Percentiles rank a stretch among this genome's conserved stretches.
Evolutionary conservation across 768 basidiomycete genomes (phyloP).

Genomic region (Auricularia auricula-judae): DNA sequence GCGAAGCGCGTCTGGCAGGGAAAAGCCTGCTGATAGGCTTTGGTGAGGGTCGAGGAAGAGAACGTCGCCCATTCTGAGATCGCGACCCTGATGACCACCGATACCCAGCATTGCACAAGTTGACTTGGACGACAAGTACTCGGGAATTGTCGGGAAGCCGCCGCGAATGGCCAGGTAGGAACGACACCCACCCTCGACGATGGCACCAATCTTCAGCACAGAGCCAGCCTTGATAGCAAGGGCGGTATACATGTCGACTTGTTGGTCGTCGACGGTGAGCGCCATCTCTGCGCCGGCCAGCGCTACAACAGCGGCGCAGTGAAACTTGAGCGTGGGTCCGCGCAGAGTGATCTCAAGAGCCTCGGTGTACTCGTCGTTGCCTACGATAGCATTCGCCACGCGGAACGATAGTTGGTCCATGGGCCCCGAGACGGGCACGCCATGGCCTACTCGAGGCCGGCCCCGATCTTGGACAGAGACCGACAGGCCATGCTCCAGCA

Average conservation of each 20-base stretch:
- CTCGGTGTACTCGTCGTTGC: constrained; percentile 39
- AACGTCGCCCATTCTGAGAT: constrained; percentile 40
- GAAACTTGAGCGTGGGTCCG: constrained; percentile 37
- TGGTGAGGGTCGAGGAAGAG: constrained; percentile 25
- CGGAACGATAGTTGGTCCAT: constrained; percentile 51
- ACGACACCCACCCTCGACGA: constrained; percentile 32
- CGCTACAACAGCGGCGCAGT: constrained; percentile 35
- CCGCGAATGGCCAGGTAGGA: constrained; percentile 46
- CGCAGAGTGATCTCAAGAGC: constrained; percentile 44
- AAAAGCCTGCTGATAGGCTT: constrained; percentile 8
- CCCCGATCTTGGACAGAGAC: constrained; percentile 49
- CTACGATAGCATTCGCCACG: constrained; percentile 46
- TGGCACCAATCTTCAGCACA: constrained; percentile 30
- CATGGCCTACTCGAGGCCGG: constrained; percentile 34
- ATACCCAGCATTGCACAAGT: constrained; percentile 48
- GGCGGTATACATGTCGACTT: constrained; percentile 37
- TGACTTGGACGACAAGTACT: constrained; percentile 53
- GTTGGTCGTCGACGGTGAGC: constrained; percentile 30
- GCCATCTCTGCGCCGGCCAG: constrained; percentile 41
- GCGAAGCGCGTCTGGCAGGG: constrained; percentile 6
- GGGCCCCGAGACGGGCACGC: constrained; percentile 53
- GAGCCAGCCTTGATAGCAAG: constrained; percentile 34
- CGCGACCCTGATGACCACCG: constrained; percentile 33
- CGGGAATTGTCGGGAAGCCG: constrained; percentile 46
- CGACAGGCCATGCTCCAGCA: constrained; percentile 44